Percentiles rank a stretch among this genome's conserved stretches.
phyloP scores from a whole-genome alignment of 176 grass and related monocot species.

The Ampelocalamus luodianensis region DNA sequence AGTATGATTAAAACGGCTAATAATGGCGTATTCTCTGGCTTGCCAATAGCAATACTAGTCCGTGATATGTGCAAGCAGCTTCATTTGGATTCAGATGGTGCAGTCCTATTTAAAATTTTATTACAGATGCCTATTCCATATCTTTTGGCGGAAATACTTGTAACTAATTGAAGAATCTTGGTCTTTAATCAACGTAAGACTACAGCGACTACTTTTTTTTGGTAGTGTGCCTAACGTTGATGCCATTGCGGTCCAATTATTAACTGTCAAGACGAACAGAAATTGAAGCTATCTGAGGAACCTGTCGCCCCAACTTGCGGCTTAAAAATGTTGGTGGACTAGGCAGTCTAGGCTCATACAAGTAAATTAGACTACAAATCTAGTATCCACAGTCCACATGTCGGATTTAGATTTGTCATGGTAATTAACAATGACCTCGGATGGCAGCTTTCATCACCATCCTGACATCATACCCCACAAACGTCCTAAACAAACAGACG shows the following conservation, averaged over 20 bases:
- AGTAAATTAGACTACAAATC: neutral
- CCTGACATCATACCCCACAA: neutral
- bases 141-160: neutral
- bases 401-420: neutral
- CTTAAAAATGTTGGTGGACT: too few species aligned
- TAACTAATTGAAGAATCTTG: neutral
- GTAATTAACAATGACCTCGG: neutral
- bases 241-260: neutral
- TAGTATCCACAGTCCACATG: neutral
- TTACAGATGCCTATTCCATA: neutral
- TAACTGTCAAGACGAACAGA: neutral
- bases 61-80: too few species aligned
- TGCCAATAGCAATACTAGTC: too few species aligned
- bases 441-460: neutral
- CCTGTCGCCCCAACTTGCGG: neutral
- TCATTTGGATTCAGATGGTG: neutral
- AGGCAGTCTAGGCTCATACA: neutral
- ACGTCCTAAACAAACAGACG: too few species aligned
- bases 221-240: neutral
- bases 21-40: neutral
- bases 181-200: neutral
- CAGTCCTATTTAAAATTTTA: too few species aligned
- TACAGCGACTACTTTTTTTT: neutral
- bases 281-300: neutral
- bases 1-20: neutral